Conservation (phyloP, 305 asterid species). For the Salvia sclarea region DNA sequence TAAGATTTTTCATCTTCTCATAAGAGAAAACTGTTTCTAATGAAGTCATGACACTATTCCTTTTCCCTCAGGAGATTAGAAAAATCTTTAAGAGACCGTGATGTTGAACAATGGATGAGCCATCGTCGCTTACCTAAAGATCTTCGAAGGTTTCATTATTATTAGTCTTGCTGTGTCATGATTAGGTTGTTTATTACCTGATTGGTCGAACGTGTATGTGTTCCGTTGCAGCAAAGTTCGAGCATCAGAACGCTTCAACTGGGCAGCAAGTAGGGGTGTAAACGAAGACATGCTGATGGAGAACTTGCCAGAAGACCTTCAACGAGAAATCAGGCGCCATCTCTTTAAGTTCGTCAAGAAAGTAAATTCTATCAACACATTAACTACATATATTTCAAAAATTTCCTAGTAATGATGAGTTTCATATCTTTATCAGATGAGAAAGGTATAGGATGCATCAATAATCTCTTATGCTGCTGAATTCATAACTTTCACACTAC, state of each 20-base stretch:
- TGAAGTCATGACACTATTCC: neutral
- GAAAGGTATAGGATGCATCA: too few species aligned
- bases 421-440: too few species aligned
- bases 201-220: too few species aligned
- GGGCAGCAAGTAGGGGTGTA: conserved; percentile 93
- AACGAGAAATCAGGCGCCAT: conserved; percentile 77
- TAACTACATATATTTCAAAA: neutral
- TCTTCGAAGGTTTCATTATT: conserved; percentile 59
- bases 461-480: too few species aligned
- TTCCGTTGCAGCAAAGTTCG: too few species aligned
- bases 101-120: conserved; percentile 96
- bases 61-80: conserved; percentile 64
- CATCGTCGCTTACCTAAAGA: conserved; percentile 80
- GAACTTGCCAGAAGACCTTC: conserved; percentile 84
- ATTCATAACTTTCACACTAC: too few species aligned
- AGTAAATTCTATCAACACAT: conserved; percentile 56
- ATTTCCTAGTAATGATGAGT: too few species aligned
- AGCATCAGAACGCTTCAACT: conserved; percentile 69
- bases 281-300: conserved; percentile 75
- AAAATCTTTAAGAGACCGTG: conserved; percentile 80
- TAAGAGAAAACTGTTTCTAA: too few species aligned
- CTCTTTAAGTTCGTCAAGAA: conserved; percentile 72
- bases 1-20: too few species aligned
- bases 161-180: too few species aligned
- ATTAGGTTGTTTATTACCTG: too few species aligned